Evolutionary conservation across 331 rosid species (phyloP).

Genomic region (Quercus phellos): DNA sequence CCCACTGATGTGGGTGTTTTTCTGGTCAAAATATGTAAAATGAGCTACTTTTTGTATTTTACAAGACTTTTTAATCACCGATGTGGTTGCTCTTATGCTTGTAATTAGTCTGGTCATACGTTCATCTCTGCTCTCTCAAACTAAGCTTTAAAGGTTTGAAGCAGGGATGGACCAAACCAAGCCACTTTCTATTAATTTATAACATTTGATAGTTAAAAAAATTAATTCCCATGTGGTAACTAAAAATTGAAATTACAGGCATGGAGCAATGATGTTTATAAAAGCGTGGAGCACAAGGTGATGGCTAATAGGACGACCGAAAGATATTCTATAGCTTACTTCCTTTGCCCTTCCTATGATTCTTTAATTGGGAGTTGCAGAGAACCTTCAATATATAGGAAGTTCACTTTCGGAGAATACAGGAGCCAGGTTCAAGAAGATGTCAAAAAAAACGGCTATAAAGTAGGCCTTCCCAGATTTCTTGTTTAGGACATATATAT

Average conservation of each 20-base stretch:
- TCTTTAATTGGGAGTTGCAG: slow-evolving; percentile 60
- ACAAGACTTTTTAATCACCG: too few species aligned
- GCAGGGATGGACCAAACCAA: too few species aligned
- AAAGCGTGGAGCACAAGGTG: slow-evolving; percentile 86
- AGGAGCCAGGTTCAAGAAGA: slow-evolving; percentile 68
- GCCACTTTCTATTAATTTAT: background rate
- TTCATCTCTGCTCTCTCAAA: too few species aligned
- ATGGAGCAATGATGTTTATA: slow-evolving; percentile 81
- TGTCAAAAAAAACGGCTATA: slow-evolving; percentile 61
- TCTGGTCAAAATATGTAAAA: too few species aligned
- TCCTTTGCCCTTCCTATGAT: slow-evolving; percentile 80
- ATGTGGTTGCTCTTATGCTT: too few species aligned
- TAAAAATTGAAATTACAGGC: slow-evolving; percentile 41
- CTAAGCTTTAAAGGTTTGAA: too few species aligned
- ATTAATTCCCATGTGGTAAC: background rate
- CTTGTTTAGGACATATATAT: slow-evolving; percentile 15
- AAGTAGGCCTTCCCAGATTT: slow-evolving; percentile 76
- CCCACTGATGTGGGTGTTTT: too few species aligned
- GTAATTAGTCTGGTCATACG: too few species aligned
- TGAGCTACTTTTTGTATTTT: too few species aligned
- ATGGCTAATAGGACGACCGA: slow-evolving; percentile 52
- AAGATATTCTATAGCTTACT: slow-evolving; percentile 75
- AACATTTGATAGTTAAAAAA: background rate
- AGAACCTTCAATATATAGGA: slow-evolving; percentile 62
- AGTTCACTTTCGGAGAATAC: slow-evolving; percentile 77